Percentiles rank a stretch among this genome's conserved stretches.
These are phyloP conservation scores for Leccinum griseonigrum DNA, from an alignment of 1,284 basidiomycete genomes.

Conservation along the genomic window DNA sequence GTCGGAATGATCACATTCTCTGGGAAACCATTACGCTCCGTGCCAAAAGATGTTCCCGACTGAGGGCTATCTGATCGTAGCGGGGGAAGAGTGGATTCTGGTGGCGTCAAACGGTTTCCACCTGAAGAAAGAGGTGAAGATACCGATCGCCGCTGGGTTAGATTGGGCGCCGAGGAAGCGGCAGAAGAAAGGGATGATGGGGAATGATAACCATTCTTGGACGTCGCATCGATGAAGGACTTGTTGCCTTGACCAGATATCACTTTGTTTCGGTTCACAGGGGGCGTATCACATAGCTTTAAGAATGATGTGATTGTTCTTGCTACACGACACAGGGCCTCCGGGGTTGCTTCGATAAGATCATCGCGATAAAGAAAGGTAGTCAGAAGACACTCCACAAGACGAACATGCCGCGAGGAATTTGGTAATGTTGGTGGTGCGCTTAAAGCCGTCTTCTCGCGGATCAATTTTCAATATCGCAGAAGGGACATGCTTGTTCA, in stretches of 20 bases:
- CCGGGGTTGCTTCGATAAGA: constrained; percentile 56
- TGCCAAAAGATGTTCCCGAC: constrained; percentile 33
- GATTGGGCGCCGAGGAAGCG: constrained; percentile 64
- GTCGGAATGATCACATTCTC: constrained; percentile 39
- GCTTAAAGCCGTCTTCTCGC: constrained; percentile 64
- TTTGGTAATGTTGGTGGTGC: constrained; percentile 66
- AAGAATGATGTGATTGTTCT: constrained; percentile 65
- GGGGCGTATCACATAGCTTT: constrained; percentile 54
- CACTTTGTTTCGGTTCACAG: constrained; percentile 42
- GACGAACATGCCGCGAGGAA: constrained; percentile 71
- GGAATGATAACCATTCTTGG: constrained; percentile 33
- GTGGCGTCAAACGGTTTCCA: constrained; percentile 52
- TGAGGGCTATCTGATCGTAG: constrained; percentile 54
- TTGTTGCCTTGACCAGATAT: constrained; percentile 41
- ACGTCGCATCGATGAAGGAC: constrained; percentile 8
- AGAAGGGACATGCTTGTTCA: constrained; percentile 69
- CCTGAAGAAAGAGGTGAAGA: constrained; percentile 31
- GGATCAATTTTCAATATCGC: constrained; percentile 62
- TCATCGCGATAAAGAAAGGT: constrained; percentile 69
- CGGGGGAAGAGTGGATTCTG: constrained; percentile 48
- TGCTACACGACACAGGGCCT: constrained; percentile 65
- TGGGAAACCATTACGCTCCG: constrained; percentile 28
- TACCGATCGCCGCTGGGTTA: constrained; percentile 35
- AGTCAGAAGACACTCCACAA: constrained; percentile 57
- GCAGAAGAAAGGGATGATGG: constrained; percentile 36